phyloP scores from a whole-genome alignment of 805 yeast species.

The Barnettozyma salicaria region DNA sequence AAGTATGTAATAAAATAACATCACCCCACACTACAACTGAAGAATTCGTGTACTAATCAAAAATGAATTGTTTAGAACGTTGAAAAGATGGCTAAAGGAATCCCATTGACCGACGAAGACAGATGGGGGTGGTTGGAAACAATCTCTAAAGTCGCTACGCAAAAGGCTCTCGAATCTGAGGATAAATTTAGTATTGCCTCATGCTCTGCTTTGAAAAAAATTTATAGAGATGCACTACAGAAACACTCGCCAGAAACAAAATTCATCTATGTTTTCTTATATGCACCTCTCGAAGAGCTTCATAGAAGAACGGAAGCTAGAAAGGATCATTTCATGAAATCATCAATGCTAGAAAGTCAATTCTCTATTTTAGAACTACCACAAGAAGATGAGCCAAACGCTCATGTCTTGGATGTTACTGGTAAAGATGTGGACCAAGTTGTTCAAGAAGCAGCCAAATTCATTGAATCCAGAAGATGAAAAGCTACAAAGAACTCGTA shows the following conservation, averaged over 20 bases:
- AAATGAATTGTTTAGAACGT: too few relatives aligned
- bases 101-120: slow-evolving; percentile 83
- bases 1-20: slow-evolving; percentile 12
- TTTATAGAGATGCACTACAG: slow-evolving; percentile 61
- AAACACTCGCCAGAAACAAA: slow-evolving; percentile 28
- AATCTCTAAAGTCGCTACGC: slow-evolving; percentile 39
- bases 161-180: slow-evolving; percentile 31
- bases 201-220: slow-evolving; percentile 78
- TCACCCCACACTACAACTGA: not conserved
- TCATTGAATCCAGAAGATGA: slow-evolving; percentile 5
- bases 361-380: slow-evolving; percentile 74
- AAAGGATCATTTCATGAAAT: slow-evolving; percentile 80
- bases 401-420: slow-evolving; percentile 28
- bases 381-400: slow-evolving; percentile 27
- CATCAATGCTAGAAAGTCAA: slow-evolving; percentile 77
- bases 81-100: slow-evolving; percentile 75
- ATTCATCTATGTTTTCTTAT: slow-evolving; percentile 60
- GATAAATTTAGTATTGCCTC: slow-evolving; percentile 46
- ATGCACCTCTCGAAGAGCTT: slow-evolving; percentile 58
- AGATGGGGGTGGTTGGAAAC: slow-evolving; percentile 82
- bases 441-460: slow-evolving; percentile 8
- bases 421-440: slow-evolving; percentile 20
- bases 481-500: not conserved
- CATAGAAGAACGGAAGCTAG: slow-evolving; percentile 56
- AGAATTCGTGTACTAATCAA: too few relatives aligned